Base-by-base conservation (phyloP, 1,139 yeast species). In the Geotrichum bryndzae region DNA sequence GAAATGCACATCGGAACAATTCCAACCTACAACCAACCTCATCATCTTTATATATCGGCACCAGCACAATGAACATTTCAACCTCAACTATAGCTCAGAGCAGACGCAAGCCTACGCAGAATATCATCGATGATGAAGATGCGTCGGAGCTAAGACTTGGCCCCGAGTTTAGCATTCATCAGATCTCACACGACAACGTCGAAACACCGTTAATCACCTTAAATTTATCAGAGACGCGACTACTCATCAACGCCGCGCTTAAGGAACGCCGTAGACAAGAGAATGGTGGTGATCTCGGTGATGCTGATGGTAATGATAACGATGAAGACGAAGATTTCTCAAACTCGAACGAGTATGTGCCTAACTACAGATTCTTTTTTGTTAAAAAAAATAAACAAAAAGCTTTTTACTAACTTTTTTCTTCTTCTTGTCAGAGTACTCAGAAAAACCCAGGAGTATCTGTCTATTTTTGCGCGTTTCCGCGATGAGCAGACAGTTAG, bases 401-500 rank as follows among this genome's bases (percentile, higher is more conserved):
- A 18, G 18, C 6, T 51, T 15, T 50, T 54, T 25, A 48, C 29
- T 22, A 11, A 55, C 54, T 31, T 8, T 15, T 27, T 18, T 18
- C 18, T 38, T 25, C 25, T 33, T 50, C 35, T 45, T 33, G 48
- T 22, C 56, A 72, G 88, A 73, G 95, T 94, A 61, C 80, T 94
- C 76, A 91, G 94, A 73, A 94, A 94, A 74, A 90, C 99, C 0
- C 83, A 94, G 74, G 95, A 91, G 72, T 91, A 90, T 73, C 79
- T 95, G 66, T 83, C 95, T 3, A 85, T 84, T 57, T 94, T 94
- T 77, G 87, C 97, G 8, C 81, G 98, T 68, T 94, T 92, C 76
- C 87, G 90, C 76, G 96, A 91, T 73, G 88, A 91, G 58, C 94
- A 92, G 65, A 90, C 97, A 0, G 94, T 96, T 46, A 87, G 90